Evolutionary conservation across 768 basidiomycete genomes (phyloP).

Genomic region (Amanita jacksonii): DNA sequence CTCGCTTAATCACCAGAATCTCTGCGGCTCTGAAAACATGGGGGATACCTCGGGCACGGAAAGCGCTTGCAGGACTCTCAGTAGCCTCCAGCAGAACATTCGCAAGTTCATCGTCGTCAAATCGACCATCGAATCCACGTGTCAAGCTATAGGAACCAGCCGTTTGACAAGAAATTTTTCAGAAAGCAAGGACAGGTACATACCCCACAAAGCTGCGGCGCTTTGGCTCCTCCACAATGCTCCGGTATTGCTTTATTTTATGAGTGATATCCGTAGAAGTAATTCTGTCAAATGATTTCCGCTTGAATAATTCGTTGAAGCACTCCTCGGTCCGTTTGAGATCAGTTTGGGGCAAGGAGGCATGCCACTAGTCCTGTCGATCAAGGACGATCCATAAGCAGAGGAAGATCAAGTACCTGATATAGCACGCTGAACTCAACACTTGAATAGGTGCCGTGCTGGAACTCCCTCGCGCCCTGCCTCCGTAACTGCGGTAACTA

Average conservation of each 20-base stretch:
- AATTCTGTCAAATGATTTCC: constrained; percentile 28
- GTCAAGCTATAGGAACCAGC: constrained; percentile 33
- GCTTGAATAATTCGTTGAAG: constrained; percentile 32
- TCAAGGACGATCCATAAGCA: background rate
- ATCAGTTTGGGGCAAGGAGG: constrained; percentile 39
- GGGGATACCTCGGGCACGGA: constrained; percentile 39
- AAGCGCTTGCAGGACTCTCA: constrained; percentile 34
- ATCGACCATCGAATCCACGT: constrained; percentile 37
- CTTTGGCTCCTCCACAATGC: constrained; percentile 14
- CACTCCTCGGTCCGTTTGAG: constrained; percentile 39
- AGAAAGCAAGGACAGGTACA: constrained; percentile 8
- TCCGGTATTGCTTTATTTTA: constrained; percentile 11
- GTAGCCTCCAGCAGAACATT: constrained; percentile 37
- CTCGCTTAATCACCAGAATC: constrained; percentile 46
- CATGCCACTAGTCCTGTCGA: constrained; percentile 38
- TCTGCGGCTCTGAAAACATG: constrained; percentile 40
- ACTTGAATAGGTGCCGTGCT: constrained; percentile 57
- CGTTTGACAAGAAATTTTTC: background rate
- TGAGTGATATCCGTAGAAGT: constrained; percentile 17
- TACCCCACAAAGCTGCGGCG: constrained; percentile 40
- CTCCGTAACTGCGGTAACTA: constrained; percentile 1
- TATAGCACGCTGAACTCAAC: constrained; percentile 58
- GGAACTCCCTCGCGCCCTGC: constrained; percentile 22
- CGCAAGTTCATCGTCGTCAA: constrained; percentile 44
- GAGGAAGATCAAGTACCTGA: constrained; percentile 18